phyloP scores from a whole-genome alignment of 768 basidiomycete species.

The Leucogyrophana mollusca region DNA sequence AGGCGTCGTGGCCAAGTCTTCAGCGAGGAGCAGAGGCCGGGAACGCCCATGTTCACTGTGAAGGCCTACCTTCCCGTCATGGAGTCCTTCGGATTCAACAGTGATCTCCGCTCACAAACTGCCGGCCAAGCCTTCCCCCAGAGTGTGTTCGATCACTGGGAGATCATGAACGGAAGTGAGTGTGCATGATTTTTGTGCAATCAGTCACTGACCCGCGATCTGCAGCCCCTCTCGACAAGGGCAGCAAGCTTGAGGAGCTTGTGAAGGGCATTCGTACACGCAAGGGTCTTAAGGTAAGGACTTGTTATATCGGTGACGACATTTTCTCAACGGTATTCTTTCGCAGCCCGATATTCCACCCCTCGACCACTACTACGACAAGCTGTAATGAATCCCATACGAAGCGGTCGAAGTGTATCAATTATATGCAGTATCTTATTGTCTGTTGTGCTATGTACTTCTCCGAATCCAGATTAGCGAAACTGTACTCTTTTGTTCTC shows the following conservation, averaged over 20 bases:
- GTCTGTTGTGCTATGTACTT: conserved; percentile 15
- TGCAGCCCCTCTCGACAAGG: conserved; percentile 81
- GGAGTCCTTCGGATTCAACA: conserved; percentile 98
- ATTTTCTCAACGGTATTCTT: conserved; percentile 12
- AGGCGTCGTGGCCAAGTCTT: conserved; percentile 98
- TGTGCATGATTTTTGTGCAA: conserved; percentile 7
- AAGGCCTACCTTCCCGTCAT: conserved; percentile 93
- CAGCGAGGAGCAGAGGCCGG: conserved; percentile 93
- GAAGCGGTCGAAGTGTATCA: neutral
- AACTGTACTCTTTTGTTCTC: conserved; percentile 12
- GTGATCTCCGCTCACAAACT: conserved; percentile 88
- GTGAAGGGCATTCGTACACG: conserved; percentile 80
- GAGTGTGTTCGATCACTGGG: conserved; percentile 91
- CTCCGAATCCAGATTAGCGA: conserved; percentile 5
- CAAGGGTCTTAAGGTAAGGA: conserved; percentile 89
- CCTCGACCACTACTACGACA: conserved; percentile 93
- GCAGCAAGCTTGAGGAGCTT: conserved; percentile 86
- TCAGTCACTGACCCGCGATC: conserved; percentile 7
- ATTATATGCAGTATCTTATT: conserved; percentile 12
- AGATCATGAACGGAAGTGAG: conserved; percentile 78
- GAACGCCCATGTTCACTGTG: conserved; percentile 99
- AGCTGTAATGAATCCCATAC: conserved; percentile 51
- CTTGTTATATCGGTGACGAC: neutral
- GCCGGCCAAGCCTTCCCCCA: conserved; percentile 99
- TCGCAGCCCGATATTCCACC: conserved; percentile 81